phyloP scores from a whole-genome alignment of 495 filamentous ascomycete genomes.

The Pyronema domesticum region DNA sequence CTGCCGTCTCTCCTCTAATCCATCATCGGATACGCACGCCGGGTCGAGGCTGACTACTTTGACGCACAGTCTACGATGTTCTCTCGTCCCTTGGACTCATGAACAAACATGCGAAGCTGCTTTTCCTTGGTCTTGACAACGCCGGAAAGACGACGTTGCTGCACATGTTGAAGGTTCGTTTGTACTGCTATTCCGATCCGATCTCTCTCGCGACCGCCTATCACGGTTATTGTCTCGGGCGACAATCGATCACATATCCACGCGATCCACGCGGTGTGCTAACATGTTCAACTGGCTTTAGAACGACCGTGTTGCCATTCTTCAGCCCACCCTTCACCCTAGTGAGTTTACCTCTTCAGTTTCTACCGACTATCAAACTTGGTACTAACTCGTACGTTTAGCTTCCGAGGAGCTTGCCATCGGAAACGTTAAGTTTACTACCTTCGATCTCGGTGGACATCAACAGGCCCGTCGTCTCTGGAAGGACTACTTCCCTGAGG shows the following conservation, averaged over 20 bases:
- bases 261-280: not conserved
- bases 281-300: slow-evolving; percentile 17
- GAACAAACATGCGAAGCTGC: slow-evolving; percentile 92
- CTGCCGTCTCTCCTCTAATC: not conserved
- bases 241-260: not conserved
- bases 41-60: slow-evolving; percentile 13
- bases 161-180: slow-evolving; percentile 77
- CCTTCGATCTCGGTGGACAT: slow-evolving; percentile 93
- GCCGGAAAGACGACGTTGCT: slow-evolving; percentile 90
- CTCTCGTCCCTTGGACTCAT: slow-evolving; percentile 75
- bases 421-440: slow-evolving; percentile 91
- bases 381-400: slow-evolving; percentile 24
- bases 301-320: slow-evolving; percentile 88
- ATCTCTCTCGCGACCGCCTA: not conserved
- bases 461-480: slow-evolving; percentile 93
- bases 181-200: not conserved
- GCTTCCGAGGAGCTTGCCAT: slow-evolving; percentile 93
- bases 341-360: slow-evolving; percentile 36
- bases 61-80: slow-evolving; percentile 64
- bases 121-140: slow-evolving; percentile 91
- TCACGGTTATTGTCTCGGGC: not conserved
- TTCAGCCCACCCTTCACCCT: slow-evolving; percentile 77
- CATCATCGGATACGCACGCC: slow-evolving; percentile 9
- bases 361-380: not conserved
- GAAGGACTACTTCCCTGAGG: slow-evolving; percentile 98